Evolutionary conservation across 768 basidiomycete species (phyloP).

Genomic region (Russula compacta): DNA sequence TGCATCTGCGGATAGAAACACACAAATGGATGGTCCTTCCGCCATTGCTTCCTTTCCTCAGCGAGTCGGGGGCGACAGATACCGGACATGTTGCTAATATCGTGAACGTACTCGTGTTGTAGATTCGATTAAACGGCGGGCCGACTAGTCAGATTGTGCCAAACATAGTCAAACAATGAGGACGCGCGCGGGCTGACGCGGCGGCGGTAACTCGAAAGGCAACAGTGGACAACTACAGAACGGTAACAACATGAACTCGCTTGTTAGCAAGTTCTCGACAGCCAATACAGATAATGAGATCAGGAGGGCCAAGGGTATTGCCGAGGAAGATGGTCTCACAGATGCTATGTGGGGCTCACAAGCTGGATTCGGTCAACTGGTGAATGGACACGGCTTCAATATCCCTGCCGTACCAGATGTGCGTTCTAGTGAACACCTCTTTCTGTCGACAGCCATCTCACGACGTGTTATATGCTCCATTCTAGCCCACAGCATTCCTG

Average conservation of each 20-base stretch:
- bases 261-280: slow-evolving; percentile 58
- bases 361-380: slow-evolving; percentile 71
- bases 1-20: slow-evolving; percentile 28
- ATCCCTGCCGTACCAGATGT: slow-evolving; percentile 73
- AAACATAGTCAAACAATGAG: slow-evolving; percentile 11
- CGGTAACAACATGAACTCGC: slow-evolving; percentile 51
- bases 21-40: slow-evolving; percentile 99
- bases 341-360: slow-evolving; percentile 76
- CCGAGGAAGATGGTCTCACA: slow-evolving; percentile 54
- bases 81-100: slow-evolving; percentile 54
- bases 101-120: neutral
- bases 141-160: neutral
- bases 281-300: slow-evolving; percentile 42
- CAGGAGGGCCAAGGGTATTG: slow-evolving; percentile 38
- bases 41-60: slow-evolving; percentile 98
- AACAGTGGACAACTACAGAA: neutral
- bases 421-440: slow-evolving; percentile 26
- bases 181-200: slow-evolving; percentile 15
- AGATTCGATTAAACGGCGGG: neutral
- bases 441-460: neutral
- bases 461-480: neutral
- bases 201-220: neutral
- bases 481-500: slow-evolving; percentile 86
- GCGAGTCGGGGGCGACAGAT: slow-evolving; percentile 89
- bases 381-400: slow-evolving; percentile 63